Evolutionary conservation across 2,329 filamentous ascomycete genomes (phyloP), one percentile per base, ranked within the genome.

Genomic region (Phoma sp.): DNA sequence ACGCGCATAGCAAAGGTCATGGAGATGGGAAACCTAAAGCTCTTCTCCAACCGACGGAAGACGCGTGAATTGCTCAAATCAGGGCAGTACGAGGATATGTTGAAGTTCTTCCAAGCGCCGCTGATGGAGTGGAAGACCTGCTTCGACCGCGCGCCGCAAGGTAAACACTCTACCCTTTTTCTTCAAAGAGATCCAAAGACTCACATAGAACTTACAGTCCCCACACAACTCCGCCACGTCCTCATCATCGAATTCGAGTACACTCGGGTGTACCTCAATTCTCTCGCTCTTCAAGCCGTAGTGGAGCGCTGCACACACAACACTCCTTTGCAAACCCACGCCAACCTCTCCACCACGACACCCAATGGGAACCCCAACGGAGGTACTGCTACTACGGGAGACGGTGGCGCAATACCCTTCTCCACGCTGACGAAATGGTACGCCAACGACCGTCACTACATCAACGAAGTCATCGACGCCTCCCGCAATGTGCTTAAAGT

Each of bases 181-280:
- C 14, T 7, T 8, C 22, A 10, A 2, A n/a, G 13, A 10, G 13
- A 13, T 42, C 27, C 35, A n/a, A 37, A 9, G 6, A 29, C 27
- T 47, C 18, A 46, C 27, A 9, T 9, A 29, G 27, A 75, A 62
- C 75, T 51, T 35, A 51, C 61, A 81, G 83, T 87, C 27, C 79
- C 82, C 1, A 77, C 80, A 13, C 78, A 83, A 52, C 85, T 88
- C 77, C 80, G 82, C 40, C 86, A 92, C 70, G 93, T 98, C 54
- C 80, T 99, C 27, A 89, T 86, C 7, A 97, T 98, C 61, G 95
- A 99, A 77, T 97, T 95, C 69, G 91, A 98, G 69, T 97, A 97
- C 71, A 91, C 93, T 24, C 86, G 93, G 67, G 89, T 97, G 45
- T 98, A 98, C 70, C 85, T 97, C 77, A 97, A 98, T 73, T 96